These are phyloP conservation scores for Xylariaceae sp. DNA, from an alignment of 2,329 filamentous ascomycete genomes.

Conservation along the genomic window DNA sequence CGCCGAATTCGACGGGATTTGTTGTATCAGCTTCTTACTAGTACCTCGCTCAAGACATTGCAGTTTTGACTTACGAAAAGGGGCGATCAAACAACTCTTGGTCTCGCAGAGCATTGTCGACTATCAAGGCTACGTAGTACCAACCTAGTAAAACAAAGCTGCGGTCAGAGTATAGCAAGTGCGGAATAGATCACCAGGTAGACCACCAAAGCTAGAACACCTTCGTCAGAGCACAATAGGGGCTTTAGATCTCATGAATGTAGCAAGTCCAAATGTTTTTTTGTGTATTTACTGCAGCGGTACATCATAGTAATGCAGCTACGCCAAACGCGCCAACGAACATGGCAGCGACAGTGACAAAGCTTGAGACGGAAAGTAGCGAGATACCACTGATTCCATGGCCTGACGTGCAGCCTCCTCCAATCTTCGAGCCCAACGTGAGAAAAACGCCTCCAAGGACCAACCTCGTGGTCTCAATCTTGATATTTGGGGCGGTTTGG, in stretches of 20 bases:
- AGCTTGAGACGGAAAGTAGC: constrained; percentile 66
- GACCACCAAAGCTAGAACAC: too few species aligned
- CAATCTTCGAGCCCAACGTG: constrained; percentile 66
- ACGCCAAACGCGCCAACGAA: constrained; percentile 59
- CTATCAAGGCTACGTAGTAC: background rate
- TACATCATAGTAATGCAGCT: constrained; percentile 27
- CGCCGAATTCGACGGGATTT: constrained; percentile 5
- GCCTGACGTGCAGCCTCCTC: constrained; percentile 71
- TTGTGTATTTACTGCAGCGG: too few species aligned
- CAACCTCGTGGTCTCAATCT: constrained; percentile 48
- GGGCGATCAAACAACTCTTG: background rate
- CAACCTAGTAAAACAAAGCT: too few species aligned
- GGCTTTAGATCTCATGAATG: background rate
- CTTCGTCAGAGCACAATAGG: background rate
- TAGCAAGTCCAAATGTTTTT: background rate
- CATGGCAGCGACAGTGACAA: constrained; percentile 64
- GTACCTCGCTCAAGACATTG: background rate
- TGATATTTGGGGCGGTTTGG: constrained; percentile 35
- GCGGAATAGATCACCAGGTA: too few species aligned
- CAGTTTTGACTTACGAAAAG: background rate
- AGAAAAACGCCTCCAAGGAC: constrained; percentile 63
- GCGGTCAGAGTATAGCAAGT: too few species aligned
- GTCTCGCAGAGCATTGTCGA: background rate
- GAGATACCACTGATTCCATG: constrained; percentile 73
- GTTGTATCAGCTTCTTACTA: background rate